phyloP scores from a whole-genome alignment of 2,329 filamentous ascomycete genomes.

The Cordyceps javanica region DNA sequence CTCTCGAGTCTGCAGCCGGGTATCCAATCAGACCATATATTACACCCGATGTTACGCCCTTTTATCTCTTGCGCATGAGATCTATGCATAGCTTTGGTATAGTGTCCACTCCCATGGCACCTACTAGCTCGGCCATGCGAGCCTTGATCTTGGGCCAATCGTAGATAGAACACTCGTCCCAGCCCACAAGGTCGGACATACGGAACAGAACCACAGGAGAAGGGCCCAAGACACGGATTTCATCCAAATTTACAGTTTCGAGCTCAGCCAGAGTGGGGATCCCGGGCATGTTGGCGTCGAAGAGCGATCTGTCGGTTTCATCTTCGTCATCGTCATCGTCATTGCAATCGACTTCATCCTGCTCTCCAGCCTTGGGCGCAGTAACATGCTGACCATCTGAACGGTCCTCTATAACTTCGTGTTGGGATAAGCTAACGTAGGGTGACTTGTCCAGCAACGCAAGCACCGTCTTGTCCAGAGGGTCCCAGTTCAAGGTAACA shows the following conservation, averaged over 20 bases:
- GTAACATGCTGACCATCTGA: background rate
- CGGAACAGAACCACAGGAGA: constrained; percentile 31
- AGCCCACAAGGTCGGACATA: constrained; percentile 49
- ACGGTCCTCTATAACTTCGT: constrained; percentile 12
- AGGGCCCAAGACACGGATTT: constrained; percentile 49
- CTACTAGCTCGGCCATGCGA: constrained; percentile 60
- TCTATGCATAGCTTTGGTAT: constrained; percentile 53
- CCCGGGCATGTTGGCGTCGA: constrained; percentile 61
- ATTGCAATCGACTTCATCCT: background rate
- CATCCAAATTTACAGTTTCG: constrained; percentile 48
- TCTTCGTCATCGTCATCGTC: constrained; percentile 11
- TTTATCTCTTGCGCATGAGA: constrained; percentile 28
- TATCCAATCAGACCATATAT: background rate
- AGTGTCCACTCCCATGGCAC: constrained; percentile 57
- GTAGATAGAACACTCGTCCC: constrained; percentile 47
- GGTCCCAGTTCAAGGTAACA: constrained; percentile 56
- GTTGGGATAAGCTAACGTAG: constrained; percentile 46
- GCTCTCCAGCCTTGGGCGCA: background rate
- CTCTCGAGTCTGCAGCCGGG: background rate
- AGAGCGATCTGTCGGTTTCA: constrained; percentile 35
- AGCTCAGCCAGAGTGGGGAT: constrained; percentile 52
- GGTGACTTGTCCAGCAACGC: constrained; percentile 45
- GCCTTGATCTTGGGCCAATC: constrained; percentile 51
- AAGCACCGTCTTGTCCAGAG: constrained; percentile 46
- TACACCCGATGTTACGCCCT: background rate